Conservation (phyloP, 1,139 yeast species). For the Taiozyma onychis region DNA sequence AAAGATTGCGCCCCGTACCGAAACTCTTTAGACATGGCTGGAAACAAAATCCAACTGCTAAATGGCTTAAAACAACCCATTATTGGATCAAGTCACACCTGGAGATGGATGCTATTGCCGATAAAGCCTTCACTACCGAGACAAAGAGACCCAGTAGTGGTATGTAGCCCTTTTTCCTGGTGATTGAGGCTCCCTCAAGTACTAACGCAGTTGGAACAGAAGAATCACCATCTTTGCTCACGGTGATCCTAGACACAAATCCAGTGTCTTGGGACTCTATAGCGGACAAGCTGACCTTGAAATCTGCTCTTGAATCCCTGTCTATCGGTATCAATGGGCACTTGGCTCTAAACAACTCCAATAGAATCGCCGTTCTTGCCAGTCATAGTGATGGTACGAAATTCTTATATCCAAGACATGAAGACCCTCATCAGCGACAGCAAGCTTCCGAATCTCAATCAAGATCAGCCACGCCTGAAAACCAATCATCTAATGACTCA, state of each 20-base stretch:
- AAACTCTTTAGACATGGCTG: not conserved
- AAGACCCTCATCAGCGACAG: conserved; percentile 4
- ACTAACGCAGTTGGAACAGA: conserved; percentile 26
- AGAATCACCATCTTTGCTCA: conserved; percentile 78
- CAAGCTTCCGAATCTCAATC: conserved; percentile 10
- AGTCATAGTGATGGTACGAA: conserved; percentile 69
- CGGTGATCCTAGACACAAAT: conserved; percentile 73
- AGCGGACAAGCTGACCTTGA: conserved; percentile 38
- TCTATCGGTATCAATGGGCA: conserved; percentile 81
- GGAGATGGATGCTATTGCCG: conserved; percentile 71
- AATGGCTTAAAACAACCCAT: not conserved
- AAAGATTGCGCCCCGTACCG: not conserved
- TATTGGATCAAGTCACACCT: not conserved
- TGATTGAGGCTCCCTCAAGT: not conserved
- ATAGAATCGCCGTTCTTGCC: conserved; percentile 78
- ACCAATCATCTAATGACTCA: conserved; percentile 9
- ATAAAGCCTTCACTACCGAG: conserved; percentile 51
- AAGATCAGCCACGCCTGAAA: conserved; percentile 25
- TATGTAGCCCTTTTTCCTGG: not conserved
- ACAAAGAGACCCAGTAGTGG: conserved; percentile 13
- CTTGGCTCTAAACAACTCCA: conserved; percentile 76
- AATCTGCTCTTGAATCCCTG: conserved; percentile 53
- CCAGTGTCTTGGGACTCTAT: conserved; percentile 42
- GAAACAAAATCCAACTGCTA: not conserved
- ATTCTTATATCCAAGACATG: conserved; percentile 56